Evolutionary conservation across 345 rosid species (phyloP), one percentile per base, ranked within the genome.

Genomic region (Chamaenerion angustifolium): DNA sequence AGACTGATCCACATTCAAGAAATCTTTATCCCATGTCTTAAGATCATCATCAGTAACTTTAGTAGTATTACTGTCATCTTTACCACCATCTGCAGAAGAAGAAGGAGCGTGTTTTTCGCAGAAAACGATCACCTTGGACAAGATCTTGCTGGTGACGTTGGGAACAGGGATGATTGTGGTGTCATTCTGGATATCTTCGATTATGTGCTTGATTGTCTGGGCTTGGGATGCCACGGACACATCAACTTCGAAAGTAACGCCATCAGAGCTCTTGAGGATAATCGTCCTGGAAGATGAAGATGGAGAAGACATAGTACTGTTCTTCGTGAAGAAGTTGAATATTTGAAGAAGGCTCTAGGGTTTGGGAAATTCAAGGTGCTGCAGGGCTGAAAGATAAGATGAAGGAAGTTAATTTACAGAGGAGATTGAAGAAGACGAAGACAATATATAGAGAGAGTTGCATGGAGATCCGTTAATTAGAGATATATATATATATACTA

Each of bases 121-220:
- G 64, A 63, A 68, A 52, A 64, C 73, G 42, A 68, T 60, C 8
- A 68, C 56, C 63, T 44, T 64, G 18, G 73, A 54, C 11, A 68
- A 52, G 56, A 64, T 68, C 60, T 56, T 53, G 52, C 66, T 45
- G 14, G 65, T 59, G 21, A 68, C 73, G 58, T 64, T 68, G 6
- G 73, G 69, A 11, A 68, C 4, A 11, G 69, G 73, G 49, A 68
- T 68, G 12, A 35, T 62, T 23, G 18, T 53, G 35, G 55, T 62
- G 37, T 52, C 73, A 68, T 42, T 53, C 69, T n/a, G n/a, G n/a
- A n/a, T n/a, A 27, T 68, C 73, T 25, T 68, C 73, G 59, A 68
- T 64, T 63, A 64, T 56, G 56, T 64, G 66, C 55, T 56, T 64
- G 13, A 68, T 64, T 16, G 63, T 64, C 45, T 64, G 63, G 1